Evolutionary conservation across 169 alveolate species (phyloP).

Genomic region (Miamiensis avidus): DNA sequence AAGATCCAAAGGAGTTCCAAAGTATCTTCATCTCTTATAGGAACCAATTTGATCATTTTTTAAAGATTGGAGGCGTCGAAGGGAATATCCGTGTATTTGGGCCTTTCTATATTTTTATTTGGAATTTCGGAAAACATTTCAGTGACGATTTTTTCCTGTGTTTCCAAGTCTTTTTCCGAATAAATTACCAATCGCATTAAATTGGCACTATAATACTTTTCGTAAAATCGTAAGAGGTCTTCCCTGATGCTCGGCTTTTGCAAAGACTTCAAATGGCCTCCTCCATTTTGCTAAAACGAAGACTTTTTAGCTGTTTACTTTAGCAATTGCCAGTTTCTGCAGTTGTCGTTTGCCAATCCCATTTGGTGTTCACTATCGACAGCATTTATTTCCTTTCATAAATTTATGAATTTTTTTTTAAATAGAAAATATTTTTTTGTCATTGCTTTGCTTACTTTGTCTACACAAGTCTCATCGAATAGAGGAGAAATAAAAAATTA

Average conservation of each 20-base stretch:
- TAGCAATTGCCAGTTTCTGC: constrained; percentile 46
- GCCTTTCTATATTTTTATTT: constrained; percentile 44
- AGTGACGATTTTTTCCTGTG: constrained; percentile 52
- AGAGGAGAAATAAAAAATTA: constrained; percentile 87
- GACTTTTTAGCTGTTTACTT: constrained; percentile 1
- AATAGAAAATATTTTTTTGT: background rate
- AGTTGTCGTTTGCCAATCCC: constrained; percentile 80
- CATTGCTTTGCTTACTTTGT: constrained; percentile 29
- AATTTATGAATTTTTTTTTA: too few species aligned
- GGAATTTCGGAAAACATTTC: constrained; percentile 53
- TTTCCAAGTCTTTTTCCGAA: constrained; percentile 51
- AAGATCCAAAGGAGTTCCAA: background rate
- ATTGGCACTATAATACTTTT: constrained; percentile 77
- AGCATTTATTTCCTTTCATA: constrained; percentile 79
- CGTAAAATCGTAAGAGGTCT: constrained; percentile 66
- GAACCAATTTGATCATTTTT: background rate
- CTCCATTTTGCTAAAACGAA: constrained; percentile 14
- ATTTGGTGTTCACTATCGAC: constrained; percentile 90
- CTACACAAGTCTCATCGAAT: constrained; percentile 79
- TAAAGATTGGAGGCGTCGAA: background rate
- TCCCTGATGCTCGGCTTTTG: constrained; percentile 70
- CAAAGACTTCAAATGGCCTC: constrained; percentile 13
- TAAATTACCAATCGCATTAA: constrained; percentile 74
- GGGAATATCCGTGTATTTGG: background rate
- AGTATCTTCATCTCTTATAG: background rate